phyloP scores from a whole-genome alignment of 2,329 filamentous ascomycete species.

The Ceratocystis eucalypticola region DNA sequence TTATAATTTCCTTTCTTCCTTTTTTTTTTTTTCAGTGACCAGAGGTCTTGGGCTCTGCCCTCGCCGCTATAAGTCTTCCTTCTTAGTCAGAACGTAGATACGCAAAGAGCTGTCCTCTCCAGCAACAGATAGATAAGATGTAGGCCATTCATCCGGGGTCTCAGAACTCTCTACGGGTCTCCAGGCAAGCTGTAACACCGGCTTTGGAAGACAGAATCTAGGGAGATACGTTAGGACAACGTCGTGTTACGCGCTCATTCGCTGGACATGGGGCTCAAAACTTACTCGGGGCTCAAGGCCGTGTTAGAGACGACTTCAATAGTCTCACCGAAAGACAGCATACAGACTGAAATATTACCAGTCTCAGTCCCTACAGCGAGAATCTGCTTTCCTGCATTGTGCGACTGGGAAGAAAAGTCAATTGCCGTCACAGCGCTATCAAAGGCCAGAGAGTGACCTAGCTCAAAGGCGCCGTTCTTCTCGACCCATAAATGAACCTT shows the following conservation, averaged over 20 bases:
- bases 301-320: constrained; percentile 10
- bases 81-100: constrained; percentile 36
- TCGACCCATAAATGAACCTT: constrained; percentile 56
- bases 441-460: constrained; percentile 32
- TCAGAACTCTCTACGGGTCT: constrained; percentile 32
- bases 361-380: constrained; percentile 47
- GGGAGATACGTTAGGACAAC: not conserved
- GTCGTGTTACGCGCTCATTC: not conserved
- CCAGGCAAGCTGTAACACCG: constrained; percentile 58
- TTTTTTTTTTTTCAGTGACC: not conserved
- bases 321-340: constrained; percentile 6
- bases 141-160: constrained; percentile 23
- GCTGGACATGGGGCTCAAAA: not conserved
- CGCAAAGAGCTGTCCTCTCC: constrained; percentile 49
- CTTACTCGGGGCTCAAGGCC: constrained; percentile 14
- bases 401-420: constrained; percentile 39
- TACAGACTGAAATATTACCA: constrained; percentile 29
- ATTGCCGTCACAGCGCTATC: constrained; percentile 56
- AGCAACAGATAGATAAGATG: constrained; percentile 37
- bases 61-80: not conserved
- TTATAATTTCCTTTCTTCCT: not conserved
- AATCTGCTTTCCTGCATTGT: constrained; percentile 24
- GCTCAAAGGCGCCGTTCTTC: constrained; percentile 24
- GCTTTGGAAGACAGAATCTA: constrained; percentile 46
- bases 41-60: not conserved